Percentiles rank a stretch among this genome's conserved stretches.
These are phyloP conservation scores for Xylaria telfairii DNA, from an alignment of 495 filamentous ascomycete genomes.

Conservation along the genomic window DNA sequence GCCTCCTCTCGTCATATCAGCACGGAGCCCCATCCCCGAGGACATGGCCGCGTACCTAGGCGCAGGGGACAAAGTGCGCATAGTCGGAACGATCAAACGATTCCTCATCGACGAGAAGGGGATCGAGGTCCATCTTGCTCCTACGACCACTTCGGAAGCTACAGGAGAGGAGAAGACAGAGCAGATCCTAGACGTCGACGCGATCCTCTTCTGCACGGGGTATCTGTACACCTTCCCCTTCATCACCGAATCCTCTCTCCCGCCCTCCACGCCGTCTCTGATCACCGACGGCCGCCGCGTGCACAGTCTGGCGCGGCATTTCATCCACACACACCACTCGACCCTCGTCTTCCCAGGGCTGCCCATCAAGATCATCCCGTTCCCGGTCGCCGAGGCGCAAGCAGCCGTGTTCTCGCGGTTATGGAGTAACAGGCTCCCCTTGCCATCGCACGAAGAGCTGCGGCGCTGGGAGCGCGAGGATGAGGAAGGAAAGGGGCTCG, in stretches of 20 bases:
- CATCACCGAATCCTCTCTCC: conserved; percentile 67
- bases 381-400: conserved; percentile 80
- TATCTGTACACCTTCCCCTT: conserved; percentile 78
- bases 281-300: conserved; percentile 69
- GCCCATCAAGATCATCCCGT: conserved; percentile 81
- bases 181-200: conserved; percentile 62
- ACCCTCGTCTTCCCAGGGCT: conserved; percentile 80
- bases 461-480: conserved; percentile 58
- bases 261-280: conserved; percentile 50
- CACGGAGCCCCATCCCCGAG: conserved; percentile 41
- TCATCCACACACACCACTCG: conserved; percentile 77
- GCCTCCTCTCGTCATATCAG: conserved; percentile 51
- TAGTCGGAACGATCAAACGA: conserved; percentile 49
- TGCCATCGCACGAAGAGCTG: conserved; percentile 72
- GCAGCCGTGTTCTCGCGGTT: conserved; percentile 76
- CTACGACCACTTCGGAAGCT: neutral
- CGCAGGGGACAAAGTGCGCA: conserved; percentile 32
- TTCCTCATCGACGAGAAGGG: conserved; percentile 46
- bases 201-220: conserved; percentile 75
- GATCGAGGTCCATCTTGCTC: conserved; percentile 39
- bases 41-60: conserved; percentile 40
- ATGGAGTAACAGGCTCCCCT: conserved; percentile 68
- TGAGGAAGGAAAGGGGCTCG: conserved; percentile 18
- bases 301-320: conserved; percentile 72
- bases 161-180: conserved; percentile 32